phyloP scores from a whole-genome alignment of 108 stramenopile genomes.

The Skeletonema marinoi region DNA sequence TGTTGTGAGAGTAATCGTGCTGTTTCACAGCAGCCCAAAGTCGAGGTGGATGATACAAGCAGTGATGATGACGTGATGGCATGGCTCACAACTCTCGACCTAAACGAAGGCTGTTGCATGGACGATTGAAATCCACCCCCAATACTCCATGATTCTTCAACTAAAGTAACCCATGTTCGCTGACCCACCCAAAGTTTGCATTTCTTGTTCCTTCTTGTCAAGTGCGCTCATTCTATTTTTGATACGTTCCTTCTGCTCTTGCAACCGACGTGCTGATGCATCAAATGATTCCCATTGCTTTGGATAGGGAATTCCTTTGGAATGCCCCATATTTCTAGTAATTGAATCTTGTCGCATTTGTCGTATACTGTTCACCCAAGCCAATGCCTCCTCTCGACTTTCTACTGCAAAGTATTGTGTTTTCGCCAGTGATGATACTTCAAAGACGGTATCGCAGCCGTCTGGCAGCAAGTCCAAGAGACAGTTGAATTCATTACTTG shows the following conservation, averaged over 20 bases:
- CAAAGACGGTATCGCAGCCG: slow-evolving; percentile 51
- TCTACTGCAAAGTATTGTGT: slow-evolving; percentile 72
- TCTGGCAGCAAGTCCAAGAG: slow-evolving; percentile 37
- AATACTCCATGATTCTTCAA: slow-evolving; percentile 6
- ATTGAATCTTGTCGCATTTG: slow-evolving; percentile 69
- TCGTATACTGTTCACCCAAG: slow-evolving; percentile 68
- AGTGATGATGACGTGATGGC: slow-evolving; percentile 11
- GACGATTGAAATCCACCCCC: not conserved
- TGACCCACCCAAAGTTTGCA: slow-evolving; percentile 55
- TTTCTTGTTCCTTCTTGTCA: slow-evolving; percentile 64
- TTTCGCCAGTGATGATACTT: slow-evolving; percentile 61
- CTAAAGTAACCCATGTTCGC: slow-evolving; percentile 57
- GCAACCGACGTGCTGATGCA: slow-evolving; percentile 54
- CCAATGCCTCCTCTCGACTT: slow-evolving; percentile 57
- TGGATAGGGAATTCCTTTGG: slow-evolving; percentile 66
- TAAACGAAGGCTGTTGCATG: not conserved
- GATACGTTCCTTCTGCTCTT: slow-evolving; percentile 60
- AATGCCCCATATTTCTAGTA: slow-evolving; percentile 80
- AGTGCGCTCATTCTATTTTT: slow-evolving; percentile 47
- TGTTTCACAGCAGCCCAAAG: not conserved
- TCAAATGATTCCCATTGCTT: slow-evolving; percentile 66
- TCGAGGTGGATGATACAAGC: not conserved
- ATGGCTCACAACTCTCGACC: slow-evolving; percentile 17
- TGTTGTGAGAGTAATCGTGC: not conserved
- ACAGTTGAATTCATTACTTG: slow-evolving; percentile 9